Base-by-base conservation (phyloP, 2,329 filamentous ascomycete genomes). In the Bipolaris bicolor region DNA sequence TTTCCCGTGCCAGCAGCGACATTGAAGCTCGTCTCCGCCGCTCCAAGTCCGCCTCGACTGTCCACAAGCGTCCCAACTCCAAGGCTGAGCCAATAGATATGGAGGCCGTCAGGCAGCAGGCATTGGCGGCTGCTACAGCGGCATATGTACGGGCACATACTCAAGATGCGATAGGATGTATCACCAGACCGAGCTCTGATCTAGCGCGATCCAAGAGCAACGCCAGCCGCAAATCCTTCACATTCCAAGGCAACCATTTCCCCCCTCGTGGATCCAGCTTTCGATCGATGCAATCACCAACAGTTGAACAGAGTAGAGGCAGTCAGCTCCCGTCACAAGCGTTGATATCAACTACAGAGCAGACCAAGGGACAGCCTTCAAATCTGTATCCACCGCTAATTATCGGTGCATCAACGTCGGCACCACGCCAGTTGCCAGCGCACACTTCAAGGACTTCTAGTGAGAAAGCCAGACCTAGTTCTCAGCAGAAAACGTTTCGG, bases 171-270 rank as follows among this genome's bases (percentile, higher is more conserved):
- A 50, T 55, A 11, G 63, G 65, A 22, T 52, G 58, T 36, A 43
- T 47, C n/a, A 53, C 58, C 11, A 65, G 60, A 39, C 52, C 58
- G 26, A 65, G 58, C 52, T 60, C 62, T 37, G 67, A 70, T 11
- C 47, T 74, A 7, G 50, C 60, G 36, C 61, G 73, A 29, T 64
- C 67, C 10, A 76, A 71, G 55, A 77, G 74, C 57, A 76, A 65
- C 41, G 62, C 71, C 15, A 76, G 73, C 55, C 68, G 71, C 47
- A 74, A 70, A 40, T 72, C 72, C 20, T 56, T 69, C 45, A 63
- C 57, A 0, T 70, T 71, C 3, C 71, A 76, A 53, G 75, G 75
- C 46, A 74, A 71, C 43, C 75, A 76, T 51, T 77, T 77, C 41
- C 74, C 73, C n/a, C 62, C 69, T 9, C 66, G 72, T 40, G 69